phyloP scores from a whole-genome alignment of 306 rosid genomes.

The Trichosanthes truncata region DNA sequence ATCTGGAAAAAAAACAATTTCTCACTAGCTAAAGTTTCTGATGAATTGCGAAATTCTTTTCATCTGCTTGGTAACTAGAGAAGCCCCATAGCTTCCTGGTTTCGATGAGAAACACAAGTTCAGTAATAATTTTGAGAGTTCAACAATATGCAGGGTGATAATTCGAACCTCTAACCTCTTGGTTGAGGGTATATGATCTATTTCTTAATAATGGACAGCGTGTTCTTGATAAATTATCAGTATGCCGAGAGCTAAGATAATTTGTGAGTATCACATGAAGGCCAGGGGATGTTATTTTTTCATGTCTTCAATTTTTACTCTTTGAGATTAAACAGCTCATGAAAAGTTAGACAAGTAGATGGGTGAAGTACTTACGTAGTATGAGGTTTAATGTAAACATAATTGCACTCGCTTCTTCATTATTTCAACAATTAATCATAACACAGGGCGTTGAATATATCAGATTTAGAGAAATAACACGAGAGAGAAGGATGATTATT shows the following conservation, averaged over 20 bases:
- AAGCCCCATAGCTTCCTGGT: background rate
- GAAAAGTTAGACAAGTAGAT: background rate
- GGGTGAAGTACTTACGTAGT: background rate
- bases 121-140: background rate
- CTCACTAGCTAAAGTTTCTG: background rate
- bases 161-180: no score
- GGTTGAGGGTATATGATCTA: no score
- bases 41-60: background rate
- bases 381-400: background rate
- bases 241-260: background rate
- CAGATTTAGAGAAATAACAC: constrained; percentile 35
- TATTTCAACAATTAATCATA: background rate
- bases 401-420: constrained; percentile 1
- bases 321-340: background rate
- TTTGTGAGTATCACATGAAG: background rate
- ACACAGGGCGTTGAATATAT: constrained; percentile 24
- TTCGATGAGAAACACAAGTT: background rate
- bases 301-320: background rate
- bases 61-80: background rate
- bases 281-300: background rate
- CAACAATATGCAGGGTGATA: no score
- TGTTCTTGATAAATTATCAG: background rate
- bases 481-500: constrained; percentile 26
- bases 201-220: background rate
- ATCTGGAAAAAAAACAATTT: background rate